phyloP scores from a whole-genome alignment of 139 green algal genomes.

The Zygnema circumcarinatum region DNA sequence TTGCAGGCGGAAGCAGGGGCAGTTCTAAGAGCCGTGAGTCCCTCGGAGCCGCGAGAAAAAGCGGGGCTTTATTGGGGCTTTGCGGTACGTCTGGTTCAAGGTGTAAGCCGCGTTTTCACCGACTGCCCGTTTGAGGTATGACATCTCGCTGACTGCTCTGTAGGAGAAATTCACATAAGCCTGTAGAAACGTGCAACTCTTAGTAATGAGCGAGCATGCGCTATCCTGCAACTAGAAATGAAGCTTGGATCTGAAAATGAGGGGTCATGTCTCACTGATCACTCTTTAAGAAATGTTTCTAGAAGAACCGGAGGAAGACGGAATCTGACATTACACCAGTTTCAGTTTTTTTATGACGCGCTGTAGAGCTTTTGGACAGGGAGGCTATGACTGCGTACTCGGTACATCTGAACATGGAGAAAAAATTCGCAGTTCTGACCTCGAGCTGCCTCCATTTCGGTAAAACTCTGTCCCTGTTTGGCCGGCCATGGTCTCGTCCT shows the following conservation, averaged over 20 bases:
- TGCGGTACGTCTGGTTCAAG: conserved; percentile 74
- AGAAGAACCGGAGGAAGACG: no score
- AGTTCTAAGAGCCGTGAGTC: conserved; percentile 58
- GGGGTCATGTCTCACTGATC: no score
- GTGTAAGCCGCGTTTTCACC: conserved; percentile 69
- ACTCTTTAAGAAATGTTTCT: no score
- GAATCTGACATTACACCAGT: no score
- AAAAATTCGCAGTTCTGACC: conserved; percentile 21
- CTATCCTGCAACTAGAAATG: no score
- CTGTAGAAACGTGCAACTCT: neutral
- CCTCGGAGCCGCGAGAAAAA: conserved; percentile 66
- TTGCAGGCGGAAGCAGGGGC: no score
- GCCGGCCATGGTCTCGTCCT: no score
- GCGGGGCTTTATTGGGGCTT: conserved; percentile 89
- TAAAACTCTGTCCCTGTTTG: no score
- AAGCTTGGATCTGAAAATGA: no score
- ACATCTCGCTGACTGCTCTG: neutral
- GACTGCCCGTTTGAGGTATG: conserved; percentile 58
- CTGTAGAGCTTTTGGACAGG: no score
- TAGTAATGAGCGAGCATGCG: no score
- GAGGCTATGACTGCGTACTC: conserved; percentile 57
- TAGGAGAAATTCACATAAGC: neutral
- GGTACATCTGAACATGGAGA: conserved; percentile 62
- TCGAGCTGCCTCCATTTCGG: conserved; percentile 72
- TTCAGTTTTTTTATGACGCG: no score